Base-by-base conservation (phyloP, 2,329 filamentous ascomycete genomes). In the Fusarium citri region DNA sequence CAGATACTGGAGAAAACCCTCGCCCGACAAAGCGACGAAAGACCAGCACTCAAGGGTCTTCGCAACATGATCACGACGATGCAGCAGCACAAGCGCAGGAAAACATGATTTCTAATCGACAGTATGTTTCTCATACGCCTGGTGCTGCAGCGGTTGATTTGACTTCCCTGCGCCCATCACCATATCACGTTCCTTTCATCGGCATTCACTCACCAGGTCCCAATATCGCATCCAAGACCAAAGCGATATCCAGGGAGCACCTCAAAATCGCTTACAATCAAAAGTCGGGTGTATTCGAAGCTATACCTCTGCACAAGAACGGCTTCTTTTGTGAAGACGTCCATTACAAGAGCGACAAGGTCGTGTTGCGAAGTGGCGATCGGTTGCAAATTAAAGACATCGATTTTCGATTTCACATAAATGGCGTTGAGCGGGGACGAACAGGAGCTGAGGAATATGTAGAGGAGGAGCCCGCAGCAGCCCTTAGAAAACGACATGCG, bases 231-330 rank as follows among this genome's bases (percentile, higher is more conserved):
- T 83, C 79, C 64, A 88, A 87, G 67, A 92, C 92, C 53, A 92
- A 91, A 75, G 87, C 87, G 53, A 94, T 94, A 57, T 94, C 92
- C 6, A 85, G 92, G 65, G 83, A 91, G 72, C 92, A 95, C 77
- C 83, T 93, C 50, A 90, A 89, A 73, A 93, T 95, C 71, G 83
- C 87, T 48, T 94, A 90, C 80, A 91, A 92, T 73, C 83, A 87
- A 66, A 82, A 88, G 15, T 84, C 84, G 42, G 84, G 87, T 22
- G 82, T 87, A 9, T 94, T 93, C 74, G 88, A 93, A 75, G 88
- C 92, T 48, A 83, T 85, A 25, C 84, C 86, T 0, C 73, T 89
- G 11, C 87, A 89, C 69, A 85, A 84, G 67, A 94, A 94, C 72
- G 91, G 91, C 8, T 89, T 91, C 74, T 91, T 92, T 74, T 85